Evolutionary conservation across 805 yeast species (phyloP), one percentile per base, ranked within the genome.

Genomic region (Ascoidea asiatica): DNA sequence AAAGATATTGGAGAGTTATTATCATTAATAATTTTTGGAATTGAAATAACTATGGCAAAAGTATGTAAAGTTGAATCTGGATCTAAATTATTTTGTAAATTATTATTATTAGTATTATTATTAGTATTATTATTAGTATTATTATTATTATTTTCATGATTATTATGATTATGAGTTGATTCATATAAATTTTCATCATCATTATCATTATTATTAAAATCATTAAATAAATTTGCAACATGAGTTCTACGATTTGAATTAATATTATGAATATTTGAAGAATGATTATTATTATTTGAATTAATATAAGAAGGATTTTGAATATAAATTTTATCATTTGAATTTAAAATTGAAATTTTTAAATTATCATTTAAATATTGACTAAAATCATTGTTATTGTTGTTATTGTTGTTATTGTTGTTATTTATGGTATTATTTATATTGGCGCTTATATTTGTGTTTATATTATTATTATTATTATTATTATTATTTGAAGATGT

Each of bases 271-370:
- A 43, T 43, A 8, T 39, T 21, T 6, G 45, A 39, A 2, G 38
- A 19, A 20, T 8, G 7, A 23, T 33, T 11, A 1, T 37, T 29
- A 11, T 11, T 22, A 40, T 15, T 21, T 21, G 7, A 36, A 23
- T 41, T 38, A n/a, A 19, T n/a, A 5, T 11, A 38, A 37, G 35
- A 15, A 36, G 19, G 19, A 4, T 46, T 40, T 4, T 41, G 43
- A 20, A 48, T 19, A 21, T 43, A 48, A 37, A 48, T 40, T 21
- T 46, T 48, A 38, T 48, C 48, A 29, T 42, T 45, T 8, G 46
- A 41, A 19, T 40, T 42, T 1, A 45, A 13, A 1, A 48, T 41
- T 17, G 17, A 20, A 17, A 39, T 39, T 6, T 18, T 39, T 19
- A 22, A 39, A 29, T 29, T 29, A n/a, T n/a, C n/a, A n/a, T n/a